Percentiles rank a stretch among this genome's conserved stretches.
These are phyloP conservation scores for Diaporthe citri DNA, from an alignment of 2,329 filamentous ascomycete genomes.

Conservation along the genomic window DNA sequence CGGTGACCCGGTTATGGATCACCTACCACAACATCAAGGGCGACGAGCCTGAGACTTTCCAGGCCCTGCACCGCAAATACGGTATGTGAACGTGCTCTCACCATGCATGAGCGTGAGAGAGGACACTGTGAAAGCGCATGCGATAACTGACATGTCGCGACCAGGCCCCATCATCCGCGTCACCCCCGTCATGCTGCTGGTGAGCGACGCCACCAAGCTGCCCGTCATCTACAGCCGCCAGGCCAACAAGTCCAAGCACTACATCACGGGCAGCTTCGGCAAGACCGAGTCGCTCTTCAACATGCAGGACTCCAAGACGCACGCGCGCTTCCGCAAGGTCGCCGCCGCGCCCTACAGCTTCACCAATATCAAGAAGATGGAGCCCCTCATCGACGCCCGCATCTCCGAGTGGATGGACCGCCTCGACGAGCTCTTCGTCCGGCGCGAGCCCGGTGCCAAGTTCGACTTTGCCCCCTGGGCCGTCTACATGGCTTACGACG, in stretches of 20 bases:
- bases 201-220: conserved; percentile 65
- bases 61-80: conserved; percentile 57
- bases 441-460: conserved; percentile 50
- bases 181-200: conserved; percentile 64
- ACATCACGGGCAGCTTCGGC: conserved; percentile 70
- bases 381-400: conserved; percentile 65
- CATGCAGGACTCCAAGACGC: conserved; percentile 64
- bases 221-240: conserved; percentile 68
- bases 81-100: conserved; percentile 49
- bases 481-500: conserved; percentile 69
- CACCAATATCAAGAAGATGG: conserved; percentile 69
- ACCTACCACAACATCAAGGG: conserved; percentile 63
- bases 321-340: conserved; percentile 66
- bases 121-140: neutral
- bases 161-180: conserved; percentile 65
- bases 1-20: conserved; percentile 64
- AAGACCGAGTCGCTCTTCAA: conserved; percentile 69
- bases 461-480: conserved; percentile 70
- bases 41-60: conserved; percentile 57
- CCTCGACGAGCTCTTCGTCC: conserved; percentile 60
- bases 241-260: conserved; percentile 69
- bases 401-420: conserved; percentile 64
- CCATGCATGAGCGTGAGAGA: neutral
- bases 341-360: conserved; percentile 68
- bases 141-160: neutral